Conservation (phyloP, 2,329 filamentous ascomycete species). For the Xylariomycetidae sp. region DNA sequence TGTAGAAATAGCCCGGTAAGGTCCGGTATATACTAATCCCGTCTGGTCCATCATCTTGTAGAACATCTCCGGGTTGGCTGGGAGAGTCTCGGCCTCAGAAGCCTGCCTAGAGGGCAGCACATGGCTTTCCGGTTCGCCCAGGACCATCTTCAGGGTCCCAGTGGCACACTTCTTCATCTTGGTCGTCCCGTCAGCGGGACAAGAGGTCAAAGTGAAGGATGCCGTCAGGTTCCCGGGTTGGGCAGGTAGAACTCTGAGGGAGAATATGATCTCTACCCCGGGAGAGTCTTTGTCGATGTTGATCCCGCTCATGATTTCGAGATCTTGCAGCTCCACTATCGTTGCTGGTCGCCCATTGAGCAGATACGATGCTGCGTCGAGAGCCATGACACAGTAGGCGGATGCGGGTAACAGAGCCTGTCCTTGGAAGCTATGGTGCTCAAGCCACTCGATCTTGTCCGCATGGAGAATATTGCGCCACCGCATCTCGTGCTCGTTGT, state of each 20-base stretch:
- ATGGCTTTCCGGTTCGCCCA: conserved; percentile 21
- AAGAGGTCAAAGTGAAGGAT: conserved; percentile 29
- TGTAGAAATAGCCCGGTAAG: conserved; percentile 29
- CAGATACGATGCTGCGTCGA: conserved; percentile 34
- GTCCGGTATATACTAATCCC: conserved; percentile 33
- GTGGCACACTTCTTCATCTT: conserved; percentile 32
- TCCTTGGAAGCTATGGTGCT: conserved; percentile 36
- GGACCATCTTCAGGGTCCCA: conserved; percentile 25
- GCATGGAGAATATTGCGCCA: conserved; percentile 36
- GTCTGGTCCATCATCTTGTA: conserved; percentile 35
- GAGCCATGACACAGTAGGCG: conserved; percentile 40
- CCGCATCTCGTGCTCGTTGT: conserved; percentile 27
- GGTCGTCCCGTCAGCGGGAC: conserved; percentile 23
- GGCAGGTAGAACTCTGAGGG: conserved; percentile 14
- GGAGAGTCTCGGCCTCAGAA: conserved; percentile 25
- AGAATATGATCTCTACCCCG: conserved; percentile 33
- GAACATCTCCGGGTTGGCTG: conserved; percentile 27
- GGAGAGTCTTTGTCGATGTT: conserved; percentile 22
- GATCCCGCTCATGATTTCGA: conserved; percentile 24
- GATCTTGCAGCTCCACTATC: conserved; percentile 19
- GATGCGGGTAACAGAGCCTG: conserved; percentile 40
- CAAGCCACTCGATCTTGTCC: conserved; percentile 34
- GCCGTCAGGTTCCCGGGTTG: conserved; percentile 21
- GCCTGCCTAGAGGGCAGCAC: conserved; percentile 21
- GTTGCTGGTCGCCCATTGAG: conserved; percentile 17